Conservation (phyloP, 2,329 filamentous ascomycete species). For the Ophiostoma piceae region DNA sequence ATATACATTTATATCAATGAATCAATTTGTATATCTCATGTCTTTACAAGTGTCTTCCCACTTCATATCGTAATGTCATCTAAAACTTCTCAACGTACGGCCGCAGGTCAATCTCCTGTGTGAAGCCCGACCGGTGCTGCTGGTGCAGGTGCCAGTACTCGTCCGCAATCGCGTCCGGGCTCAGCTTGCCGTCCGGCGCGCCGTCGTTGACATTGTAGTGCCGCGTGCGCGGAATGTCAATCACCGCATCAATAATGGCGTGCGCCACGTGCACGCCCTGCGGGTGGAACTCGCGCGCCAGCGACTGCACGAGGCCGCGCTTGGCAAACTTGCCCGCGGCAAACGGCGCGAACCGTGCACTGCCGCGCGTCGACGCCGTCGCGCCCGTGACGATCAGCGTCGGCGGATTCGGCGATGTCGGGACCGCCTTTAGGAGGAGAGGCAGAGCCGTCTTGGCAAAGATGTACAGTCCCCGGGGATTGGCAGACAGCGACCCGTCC, state of each 20-base stretch:
- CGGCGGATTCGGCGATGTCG: slow-evolving; percentile 58
- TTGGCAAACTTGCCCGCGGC: slow-evolving; percentile 75
- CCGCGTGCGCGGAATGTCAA: slow-evolving; percentile 71
- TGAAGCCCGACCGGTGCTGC: slow-evolving; percentile 73
- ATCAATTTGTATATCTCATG: neutral
- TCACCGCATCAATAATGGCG: slow-evolving; percentile 76
- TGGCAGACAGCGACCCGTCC: slow-evolving; percentile 41
- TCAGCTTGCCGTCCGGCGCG: slow-evolving; percentile 59
- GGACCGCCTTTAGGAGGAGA: slow-evolving; percentile 58
- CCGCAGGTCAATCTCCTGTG: slow-evolving; percentile 73
- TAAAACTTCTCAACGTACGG: slow-evolving; percentile 83
- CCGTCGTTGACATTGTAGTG: slow-evolving; percentile 43
- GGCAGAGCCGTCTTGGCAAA: slow-evolving; percentile 71
- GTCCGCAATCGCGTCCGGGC: slow-evolving; percentile 74
- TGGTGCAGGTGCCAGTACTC: slow-evolving; percentile 80
- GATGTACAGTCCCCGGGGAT: slow-evolving; percentile 63
- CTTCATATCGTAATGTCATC: slow-evolving; percentile 17
- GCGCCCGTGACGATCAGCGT: slow-evolving; percentile 82
- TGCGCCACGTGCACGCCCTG: slow-evolving; percentile 79
- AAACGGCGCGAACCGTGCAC: slow-evolving; percentile 64
- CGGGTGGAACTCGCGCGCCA: slow-evolving; percentile 79
- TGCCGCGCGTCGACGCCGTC: slow-evolving; percentile 71
- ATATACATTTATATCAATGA: neutral
- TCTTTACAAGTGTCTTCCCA: neutral
- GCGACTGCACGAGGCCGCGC: slow-evolving; percentile 65